Evolutionary conservation across 1,139 yeast genomes (phyloP).

Genomic region (Candida glucosophila): DNA sequence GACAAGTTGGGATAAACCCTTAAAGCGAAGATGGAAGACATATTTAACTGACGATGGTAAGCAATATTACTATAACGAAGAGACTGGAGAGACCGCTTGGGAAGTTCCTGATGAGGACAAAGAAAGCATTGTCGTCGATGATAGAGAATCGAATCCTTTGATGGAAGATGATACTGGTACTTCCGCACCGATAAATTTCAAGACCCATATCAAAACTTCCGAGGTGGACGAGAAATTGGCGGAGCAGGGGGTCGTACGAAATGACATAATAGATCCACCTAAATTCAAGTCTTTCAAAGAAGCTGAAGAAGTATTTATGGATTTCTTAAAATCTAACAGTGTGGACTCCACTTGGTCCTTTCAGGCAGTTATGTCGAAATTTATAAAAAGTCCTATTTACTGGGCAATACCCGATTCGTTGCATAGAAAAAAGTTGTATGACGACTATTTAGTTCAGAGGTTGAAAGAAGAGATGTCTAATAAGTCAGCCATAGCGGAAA

Average conservation of each 20-base stretch:
- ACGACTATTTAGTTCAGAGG: slow-evolving; percentile 49
- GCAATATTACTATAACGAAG: slow-evolving; percentile 62
- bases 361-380: slow-evolving; percentile 51
- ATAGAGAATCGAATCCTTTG: slow-evolving; percentile 1
- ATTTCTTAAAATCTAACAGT: slow-evolving; percentile 40
- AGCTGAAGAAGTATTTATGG: slow-evolving; percentile 39
- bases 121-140: slow-evolving; percentile 2
- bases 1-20: slow-evolving; percentile 79
- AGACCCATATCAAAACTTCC: slow-evolving; percentile 1
- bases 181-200: slow-evolving; percentile 5
- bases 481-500: slow-evolving; percentile 44
- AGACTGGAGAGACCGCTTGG: slow-evolving; percentile 72
- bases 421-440: slow-evolving; percentile 54
- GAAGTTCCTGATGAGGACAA: slow-evolving; percentile 49
- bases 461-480: slow-evolving; percentile 47
- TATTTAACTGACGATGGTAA: slow-evolving; percentile 62
- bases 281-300: slow-evolving; percentile 16
- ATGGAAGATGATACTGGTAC: slow-evolving; percentile 7
- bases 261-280: slow-evolving; percentile 10
- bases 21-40: slow-evolving; percentile 48
- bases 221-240: slow-evolving; percentile 8
- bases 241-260: slow-evolving; percentile 5
- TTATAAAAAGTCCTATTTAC: slow-evolving; percentile 54
- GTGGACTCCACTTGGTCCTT: slow-evolving; percentile 78
- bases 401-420: slow-evolving; percentile 63